Evolutionary conservation across 2,329 filamentous ascomycete genomes (phyloP).

Genomic region (Pestalotiopsis sp.): DNA sequence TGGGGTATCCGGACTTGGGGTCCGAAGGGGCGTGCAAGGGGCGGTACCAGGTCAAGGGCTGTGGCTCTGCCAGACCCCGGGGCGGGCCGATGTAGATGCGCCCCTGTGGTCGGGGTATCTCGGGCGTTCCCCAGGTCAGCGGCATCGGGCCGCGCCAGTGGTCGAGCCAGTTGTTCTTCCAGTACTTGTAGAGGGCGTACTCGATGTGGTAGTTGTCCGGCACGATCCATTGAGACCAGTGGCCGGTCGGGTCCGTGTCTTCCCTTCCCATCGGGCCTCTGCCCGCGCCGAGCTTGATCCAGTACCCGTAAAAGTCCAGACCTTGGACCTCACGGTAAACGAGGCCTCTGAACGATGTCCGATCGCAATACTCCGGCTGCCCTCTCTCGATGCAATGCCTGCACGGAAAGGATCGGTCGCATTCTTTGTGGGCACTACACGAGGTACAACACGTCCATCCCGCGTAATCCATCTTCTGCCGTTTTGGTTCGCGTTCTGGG

Average conservation of each 20-base stretch:
- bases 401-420: background rate
- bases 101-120: background rate
- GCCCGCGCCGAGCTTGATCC: background rate
- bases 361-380: background rate
- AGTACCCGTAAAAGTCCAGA: background rate
- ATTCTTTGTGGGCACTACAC: background rate
- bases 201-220: constrained; percentile 1
- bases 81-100: background rate
- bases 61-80: background rate
- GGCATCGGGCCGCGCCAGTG: background rate
- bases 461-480: too few species aligned
- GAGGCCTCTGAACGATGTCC: background rate
- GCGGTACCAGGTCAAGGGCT: background rate
- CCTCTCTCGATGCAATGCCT: background rate
- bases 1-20: too few species aligned
- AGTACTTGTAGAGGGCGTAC: background rate
- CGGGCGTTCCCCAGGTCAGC: background rate
- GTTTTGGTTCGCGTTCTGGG: background rate
- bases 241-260: background rate
- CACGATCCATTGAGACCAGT: background rate
- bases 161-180: background rate
- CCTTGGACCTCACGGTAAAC: background rate
- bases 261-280: background rate
- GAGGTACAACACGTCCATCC: background rate
- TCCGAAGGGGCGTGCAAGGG: background rate